These are phyloP conservation scores for Emmonsiellopsis sp. DNA, from an alignment of 2,329 filamentous ascomycete species.

Conservation along the genomic window DNA sequence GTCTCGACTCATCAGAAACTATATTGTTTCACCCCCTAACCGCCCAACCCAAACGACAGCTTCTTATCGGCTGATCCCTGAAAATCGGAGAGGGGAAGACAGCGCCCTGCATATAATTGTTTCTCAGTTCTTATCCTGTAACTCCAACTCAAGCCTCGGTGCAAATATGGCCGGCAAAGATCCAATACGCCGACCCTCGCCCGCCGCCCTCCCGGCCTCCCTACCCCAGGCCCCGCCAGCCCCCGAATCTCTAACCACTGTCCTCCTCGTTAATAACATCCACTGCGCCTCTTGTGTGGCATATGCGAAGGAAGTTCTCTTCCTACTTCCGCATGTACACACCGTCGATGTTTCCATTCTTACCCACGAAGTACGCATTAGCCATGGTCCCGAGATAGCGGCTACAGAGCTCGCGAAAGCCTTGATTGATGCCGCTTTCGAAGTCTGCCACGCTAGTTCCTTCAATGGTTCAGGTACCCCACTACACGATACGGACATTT, in stretches of 20 bases:
- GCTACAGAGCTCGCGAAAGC: slow-evolving; percentile 26
- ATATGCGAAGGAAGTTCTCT: slow-evolving; percentile 37
- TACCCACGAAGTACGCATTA: slow-evolving; percentile 35
- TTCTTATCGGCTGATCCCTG: no score
- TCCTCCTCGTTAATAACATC: slow-evolving; percentile 39
- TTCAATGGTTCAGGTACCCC: slow-evolving; percentile 23
- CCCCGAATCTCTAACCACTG: slow-evolving; percentile 14
- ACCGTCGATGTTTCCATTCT: slow-evolving; percentile 36
- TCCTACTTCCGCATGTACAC: slow-evolving; percentile 24
- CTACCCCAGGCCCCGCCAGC: not conserved
- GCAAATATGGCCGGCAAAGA: not conserved
- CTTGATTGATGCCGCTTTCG: slow-evolving; percentile 38
- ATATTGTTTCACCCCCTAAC: no score
- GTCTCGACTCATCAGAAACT: no score
- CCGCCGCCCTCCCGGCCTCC: not conserved
- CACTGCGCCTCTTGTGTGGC: slow-evolving; percentile 42
- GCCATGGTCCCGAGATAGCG: slow-evolving; percentile 24
- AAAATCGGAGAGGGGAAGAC: no score
- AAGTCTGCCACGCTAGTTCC: slow-evolving; percentile 37
- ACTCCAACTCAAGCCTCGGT: not conserved
- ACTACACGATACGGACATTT: slow-evolving; percentile 29
- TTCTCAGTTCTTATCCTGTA: not conserved
- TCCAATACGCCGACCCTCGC: not conserved
- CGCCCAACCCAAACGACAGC: no score
- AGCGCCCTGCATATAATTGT: not conserved